Percentiles rank a stretch among this genome's conserved stretches.
Evolutionary conservation across 2,329 filamentous ascomycete species (phyloP).

Genomic region (Diplodia seriata): DNA sequence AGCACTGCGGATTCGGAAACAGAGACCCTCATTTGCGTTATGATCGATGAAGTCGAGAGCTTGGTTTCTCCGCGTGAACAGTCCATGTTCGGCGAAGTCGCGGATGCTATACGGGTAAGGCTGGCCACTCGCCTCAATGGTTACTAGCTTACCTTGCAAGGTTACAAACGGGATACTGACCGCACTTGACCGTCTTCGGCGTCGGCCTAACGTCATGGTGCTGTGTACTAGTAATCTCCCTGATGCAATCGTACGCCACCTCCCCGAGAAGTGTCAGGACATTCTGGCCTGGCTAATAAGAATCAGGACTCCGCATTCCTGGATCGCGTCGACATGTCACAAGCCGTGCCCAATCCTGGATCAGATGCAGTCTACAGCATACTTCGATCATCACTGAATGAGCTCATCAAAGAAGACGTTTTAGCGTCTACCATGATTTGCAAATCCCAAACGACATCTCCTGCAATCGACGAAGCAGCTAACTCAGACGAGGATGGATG

Average conservation of each 20-base stretch:
- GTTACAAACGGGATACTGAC: slow-evolving; percentile 59
- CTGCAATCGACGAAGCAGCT: not conserved
- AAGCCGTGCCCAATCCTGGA: slow-evolving; percentile 52
- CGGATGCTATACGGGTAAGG: slow-evolving; percentile 54
- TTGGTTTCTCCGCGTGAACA: slow-evolving; percentile 55
- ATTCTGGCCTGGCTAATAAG: not conserved
- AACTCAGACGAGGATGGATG: not conserved
- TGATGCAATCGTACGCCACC: slow-evolving; percentile 42
- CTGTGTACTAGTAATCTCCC: slow-evolving; percentile 60
- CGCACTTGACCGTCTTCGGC: slow-evolving; percentile 54
- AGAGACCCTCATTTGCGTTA: slow-evolving; percentile 4
- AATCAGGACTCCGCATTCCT: slow-evolving; percentile 55
- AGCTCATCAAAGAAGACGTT: slow-evolving; percentile 50
- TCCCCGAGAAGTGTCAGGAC: not conserved
- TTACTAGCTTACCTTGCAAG: slow-evolving; percentile 34
- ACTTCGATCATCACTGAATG: slow-evolving; percentile 56
- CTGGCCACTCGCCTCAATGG: not conserved
- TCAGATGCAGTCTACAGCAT: slow-evolving; percentile 55
- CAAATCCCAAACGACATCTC: not conserved
- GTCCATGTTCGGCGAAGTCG: slow-evolving; percentile 50
- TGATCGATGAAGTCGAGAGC: slow-evolving; percentile 57
- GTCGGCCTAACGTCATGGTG: slow-evolving; percentile 54
- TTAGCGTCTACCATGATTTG: slow-evolving; percentile 37
- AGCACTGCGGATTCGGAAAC: slow-evolving; percentile 39
- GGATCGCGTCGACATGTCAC: slow-evolving; percentile 57